A percentile compares a stretch with the other conserved stretches of the same genome.
Conservation (phyloP, 1,284 basidiomycete genomes). For the Crepidotus sp. region DNA sequence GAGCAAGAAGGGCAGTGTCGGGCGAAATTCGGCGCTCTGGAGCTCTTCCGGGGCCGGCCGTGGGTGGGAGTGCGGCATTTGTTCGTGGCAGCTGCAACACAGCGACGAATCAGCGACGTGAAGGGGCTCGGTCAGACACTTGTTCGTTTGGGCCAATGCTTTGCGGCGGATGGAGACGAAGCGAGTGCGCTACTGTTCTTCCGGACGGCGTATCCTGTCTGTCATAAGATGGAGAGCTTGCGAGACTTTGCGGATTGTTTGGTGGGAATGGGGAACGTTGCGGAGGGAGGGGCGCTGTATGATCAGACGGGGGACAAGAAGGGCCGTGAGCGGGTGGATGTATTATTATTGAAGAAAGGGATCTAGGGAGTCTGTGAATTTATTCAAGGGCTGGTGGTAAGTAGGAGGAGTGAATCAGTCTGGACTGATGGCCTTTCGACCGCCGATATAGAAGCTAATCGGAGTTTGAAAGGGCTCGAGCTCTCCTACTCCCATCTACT, state of each 20-base stretch:
- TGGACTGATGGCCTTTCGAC: neutral
- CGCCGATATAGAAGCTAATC: neutral
- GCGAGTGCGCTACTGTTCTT: constrained; percentile 7
- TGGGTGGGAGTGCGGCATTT: constrained; percentile 12
- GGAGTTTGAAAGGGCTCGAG: neutral
- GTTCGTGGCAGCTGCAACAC: constrained; percentile 12
- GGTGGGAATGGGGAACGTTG: constrained; percentile 11
- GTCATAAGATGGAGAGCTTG: constrained; percentile 8
- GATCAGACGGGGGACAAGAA: constrained; percentile 7
- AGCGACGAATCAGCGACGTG: constrained; percentile 13
- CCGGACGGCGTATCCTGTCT: constrained; percentile 13
- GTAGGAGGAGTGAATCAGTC: too few species aligned
- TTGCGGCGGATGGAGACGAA: constrained; percentile 10
- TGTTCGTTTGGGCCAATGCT: constrained; percentile 15
- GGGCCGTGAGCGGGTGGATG: neutral
- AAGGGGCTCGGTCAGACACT: constrained; percentile 15
- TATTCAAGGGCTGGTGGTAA: too few species aligned
- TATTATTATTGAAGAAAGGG: too few species aligned
- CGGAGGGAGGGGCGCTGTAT: constrained; percentile 9
- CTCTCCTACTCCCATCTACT: constrained; percentile 4
- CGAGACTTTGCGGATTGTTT: constrained; percentile 11
- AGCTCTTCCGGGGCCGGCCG: constrained; percentile 5
- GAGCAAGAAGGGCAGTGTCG: constrained; percentile 12
- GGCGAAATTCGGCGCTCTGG: constrained; percentile 14
- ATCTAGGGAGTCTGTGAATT: too few species aligned